Evolutionary conservation across 495 filamentous ascomycete genomes (phyloP).

Genomic region (Neurospora cerealis): DNA sequence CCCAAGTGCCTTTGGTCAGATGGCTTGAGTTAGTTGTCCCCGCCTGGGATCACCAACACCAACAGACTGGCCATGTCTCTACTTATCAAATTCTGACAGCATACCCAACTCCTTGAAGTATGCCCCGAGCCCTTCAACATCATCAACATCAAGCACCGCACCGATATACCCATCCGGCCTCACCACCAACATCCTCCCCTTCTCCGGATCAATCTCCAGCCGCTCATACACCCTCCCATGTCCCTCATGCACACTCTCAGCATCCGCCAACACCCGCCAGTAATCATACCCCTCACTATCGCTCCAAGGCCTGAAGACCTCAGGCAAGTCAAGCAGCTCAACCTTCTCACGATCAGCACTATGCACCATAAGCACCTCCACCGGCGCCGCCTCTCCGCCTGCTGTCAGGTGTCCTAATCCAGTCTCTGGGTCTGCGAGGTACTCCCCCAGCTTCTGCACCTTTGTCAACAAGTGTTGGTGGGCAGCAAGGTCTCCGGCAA

Average conservation of each 20-base stretch:
- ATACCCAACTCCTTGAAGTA: constrained; percentile 12
- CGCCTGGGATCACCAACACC: background rate
- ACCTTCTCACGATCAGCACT: constrained; percentile 34
- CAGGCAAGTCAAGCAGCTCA: constrained; percentile 45
- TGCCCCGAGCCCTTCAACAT: constrained; percentile 3
- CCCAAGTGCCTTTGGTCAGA: background rate
- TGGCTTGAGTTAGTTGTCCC: background rate
- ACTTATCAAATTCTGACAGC: background rate
- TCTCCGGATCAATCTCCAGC: constrained; percentile 46
- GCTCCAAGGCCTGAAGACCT: constrained; percentile 44
- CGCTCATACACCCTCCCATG: constrained; percentile 51
- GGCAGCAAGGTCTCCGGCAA: constrained; percentile 7
- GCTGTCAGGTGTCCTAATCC: constrained; percentile 3
- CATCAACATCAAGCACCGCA: constrained; percentile 38
- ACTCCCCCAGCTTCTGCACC: constrained; percentile 1
- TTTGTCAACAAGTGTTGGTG: background rate
- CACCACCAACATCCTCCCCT: constrained; percentile 45
- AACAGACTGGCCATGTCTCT: background rate
- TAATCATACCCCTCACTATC: constrained; percentile 52
- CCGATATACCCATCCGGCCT: constrained; percentile 57
- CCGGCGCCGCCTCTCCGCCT: background rate
- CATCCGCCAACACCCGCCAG: constrained; percentile 53
- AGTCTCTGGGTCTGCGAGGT: background rate
- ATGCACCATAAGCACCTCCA: constrained; percentile 51
- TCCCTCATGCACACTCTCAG: constrained; percentile 44